Percentiles rank a stretch among this genome's conserved stretches.
Evolutionary conservation across 345 rosid genomes (phyloP).

Genomic region (Viola odorata): DNA sequence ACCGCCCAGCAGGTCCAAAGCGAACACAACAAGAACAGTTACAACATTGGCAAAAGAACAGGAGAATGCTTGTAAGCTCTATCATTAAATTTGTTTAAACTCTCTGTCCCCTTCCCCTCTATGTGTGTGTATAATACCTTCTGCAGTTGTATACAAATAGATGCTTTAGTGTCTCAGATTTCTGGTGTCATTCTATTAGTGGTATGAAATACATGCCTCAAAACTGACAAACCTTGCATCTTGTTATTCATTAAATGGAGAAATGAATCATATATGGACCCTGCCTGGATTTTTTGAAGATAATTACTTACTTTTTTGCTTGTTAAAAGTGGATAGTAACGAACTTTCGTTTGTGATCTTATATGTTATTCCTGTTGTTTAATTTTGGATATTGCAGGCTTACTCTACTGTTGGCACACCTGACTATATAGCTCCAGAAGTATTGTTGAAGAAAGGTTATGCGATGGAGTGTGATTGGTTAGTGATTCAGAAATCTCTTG

Average conservation of each 20-base stretch:
- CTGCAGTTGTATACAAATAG: background rate
- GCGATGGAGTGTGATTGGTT: conserved; percentile 98
- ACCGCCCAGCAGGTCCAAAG: conserved; percentile 51
- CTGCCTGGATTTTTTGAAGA: background rate
- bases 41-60: conserved; percentile 87
- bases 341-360: background rate
- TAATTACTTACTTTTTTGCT: background rate
- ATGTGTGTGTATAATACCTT: background rate
- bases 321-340: background rate
- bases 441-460: conserved; percentile 90
- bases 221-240: conserved; percentile 1
- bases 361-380: background rate
- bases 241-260: background rate
- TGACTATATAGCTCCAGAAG: conserved; percentile 97
- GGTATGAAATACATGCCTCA: conserved; percentile 8
- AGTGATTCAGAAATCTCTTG: conserved; percentile 23
- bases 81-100: conserved; percentile 2
- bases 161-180: background rate
- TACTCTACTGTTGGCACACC: conserved; percentile 98
- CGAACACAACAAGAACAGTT: conserved; percentile 89
- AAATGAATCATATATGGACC: background rate
- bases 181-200: conserved; percentile 1
- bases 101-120: background rate
- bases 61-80: conserved; percentile 81
- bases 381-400: conserved; percentile 53